Evolutionary conservation across 345 rosid species (phyloP).

Genomic region (Crucihimalaya himalaica): DNA sequence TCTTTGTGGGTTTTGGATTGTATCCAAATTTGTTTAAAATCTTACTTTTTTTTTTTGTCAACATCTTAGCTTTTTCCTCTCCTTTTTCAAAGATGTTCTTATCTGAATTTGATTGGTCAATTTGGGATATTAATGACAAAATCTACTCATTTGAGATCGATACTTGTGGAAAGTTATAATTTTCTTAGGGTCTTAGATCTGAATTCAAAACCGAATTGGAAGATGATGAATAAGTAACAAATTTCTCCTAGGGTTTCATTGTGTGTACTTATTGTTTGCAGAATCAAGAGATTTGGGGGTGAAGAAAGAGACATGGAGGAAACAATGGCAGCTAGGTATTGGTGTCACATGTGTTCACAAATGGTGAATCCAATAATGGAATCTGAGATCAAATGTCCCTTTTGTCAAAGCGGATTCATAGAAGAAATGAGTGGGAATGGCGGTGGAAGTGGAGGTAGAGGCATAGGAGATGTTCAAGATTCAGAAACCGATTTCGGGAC

Average conservation of each 20-base stretch:
- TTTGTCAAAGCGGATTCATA: conserved; percentile 53
- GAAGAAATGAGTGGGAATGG: conserved; percentile 37
- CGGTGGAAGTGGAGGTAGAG: background rate
- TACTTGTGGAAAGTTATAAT: conserved; percentile 2
- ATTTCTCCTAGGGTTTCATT: background rate
- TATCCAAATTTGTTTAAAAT: conserved; percentile 2
- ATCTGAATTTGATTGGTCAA: conserved; percentile 24
- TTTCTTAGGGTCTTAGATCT: conserved; percentile 31
- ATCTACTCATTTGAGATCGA: background rate
- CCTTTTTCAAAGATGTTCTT: conserved; percentile 18
- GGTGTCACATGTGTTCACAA: conserved; percentile 77
- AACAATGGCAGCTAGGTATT: conserved; percentile 47
- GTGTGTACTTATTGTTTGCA: conserved; percentile 14
- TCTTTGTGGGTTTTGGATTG: conserved; percentile 26
- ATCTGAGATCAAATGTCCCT: conserved; percentile 83
- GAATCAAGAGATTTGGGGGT: conserved; percentile 16
- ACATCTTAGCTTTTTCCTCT: conserved; percentile 3
- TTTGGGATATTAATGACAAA: background rate
- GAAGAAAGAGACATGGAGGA: conserved; percentile 55
- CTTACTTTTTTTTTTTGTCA: too few species aligned
- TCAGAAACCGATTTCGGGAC: conserved; percentile 68
- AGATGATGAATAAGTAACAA: background rate
- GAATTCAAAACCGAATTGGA: background rate
- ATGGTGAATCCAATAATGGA: conserved; percentile 69
- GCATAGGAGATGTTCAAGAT: conserved; percentile 32